These are phyloP conservation scores for Lyophyllum decastes DNA, from an alignment of 768 basidiomycete genomes.

Conservation along the genomic window DNA sequence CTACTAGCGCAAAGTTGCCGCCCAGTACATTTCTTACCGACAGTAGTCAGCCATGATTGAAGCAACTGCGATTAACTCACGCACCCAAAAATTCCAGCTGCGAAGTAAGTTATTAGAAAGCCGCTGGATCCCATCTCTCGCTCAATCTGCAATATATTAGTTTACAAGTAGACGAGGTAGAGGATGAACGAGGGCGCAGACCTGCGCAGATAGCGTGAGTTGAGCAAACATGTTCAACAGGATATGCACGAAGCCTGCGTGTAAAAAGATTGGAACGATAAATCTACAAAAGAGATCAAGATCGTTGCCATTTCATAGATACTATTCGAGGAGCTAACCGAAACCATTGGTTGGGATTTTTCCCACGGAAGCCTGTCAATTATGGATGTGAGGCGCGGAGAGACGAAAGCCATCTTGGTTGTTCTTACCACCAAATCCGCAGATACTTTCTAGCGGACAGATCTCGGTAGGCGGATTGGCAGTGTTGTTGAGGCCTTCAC, in stretches of 20 bases:
- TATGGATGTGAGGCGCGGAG: neutral
- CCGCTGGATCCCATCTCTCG: slow-evolving; percentile 88
- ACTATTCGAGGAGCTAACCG: slow-evolving; percentile 27
- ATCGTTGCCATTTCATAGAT: neutral
- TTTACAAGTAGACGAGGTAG: neutral
- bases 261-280: slow-evolving; percentile 86
- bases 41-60: neutral
- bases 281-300: slow-evolving; percentile 51
- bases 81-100: slow-evolving; percentile 92
- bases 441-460: slow-evolving; percentile 81
- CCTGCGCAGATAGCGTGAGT: slow-evolving; percentile 75
- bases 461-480: slow-evolving; percentile 69
- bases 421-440: slow-evolving; percentile 78
- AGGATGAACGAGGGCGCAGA: slow-evolving; percentile 23
- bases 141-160: slow-evolving; percentile 61
- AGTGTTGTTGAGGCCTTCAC: slow-evolving; percentile 77
- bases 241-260: slow-evolving; percentile 95
- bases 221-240: slow-evolving; percentile 90
- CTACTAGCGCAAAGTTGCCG: slow-evolving; percentile 90
- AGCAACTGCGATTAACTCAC: slow-evolving; percentile 6
- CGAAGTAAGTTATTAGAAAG: slow-evolving; percentile 84
- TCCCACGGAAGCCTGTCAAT: slow-evolving; percentile 37
- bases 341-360: slow-evolving; percentile 51
- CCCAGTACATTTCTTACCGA: slow-evolving; percentile 75
- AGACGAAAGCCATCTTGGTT: slow-evolving; percentile 26